Percentiles rank a stretch among this genome's conserved stretches.
Conservation (phyloP, 2,329 filamentous ascomycete genomes). For the Colletotrichum liaoningense region DNA sequence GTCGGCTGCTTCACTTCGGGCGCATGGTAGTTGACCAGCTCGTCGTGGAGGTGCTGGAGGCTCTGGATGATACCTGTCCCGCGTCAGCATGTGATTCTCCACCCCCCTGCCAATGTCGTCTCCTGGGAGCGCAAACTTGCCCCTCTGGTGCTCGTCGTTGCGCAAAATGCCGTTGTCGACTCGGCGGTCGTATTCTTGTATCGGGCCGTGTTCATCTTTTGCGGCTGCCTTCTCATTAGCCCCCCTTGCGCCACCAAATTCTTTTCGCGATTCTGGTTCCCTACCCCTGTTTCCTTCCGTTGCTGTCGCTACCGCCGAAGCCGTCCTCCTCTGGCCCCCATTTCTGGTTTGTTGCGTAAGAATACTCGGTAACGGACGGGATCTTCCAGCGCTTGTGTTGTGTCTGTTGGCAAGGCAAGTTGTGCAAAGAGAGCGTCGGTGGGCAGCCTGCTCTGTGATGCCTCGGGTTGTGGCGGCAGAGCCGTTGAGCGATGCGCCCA, state of each 20-base stretch:
- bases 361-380: not conserved
- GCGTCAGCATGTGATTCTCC: conserved; percentile 18
- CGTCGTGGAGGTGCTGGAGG: conserved; percentile 89
- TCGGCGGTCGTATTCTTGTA: conserved; percentile 88
- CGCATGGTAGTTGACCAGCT: conserved; percentile 79
- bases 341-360: not conserved
- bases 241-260: not conserved
- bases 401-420: conserved; percentile 7
- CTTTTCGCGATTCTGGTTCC: not conserved
- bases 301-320: conserved; percentile 32
- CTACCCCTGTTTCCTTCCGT: conserved; percentile 21
- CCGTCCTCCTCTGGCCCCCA: conserved; percentile 20
- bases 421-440: conserved; percentile 17
- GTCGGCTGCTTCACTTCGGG: conserved; percentile 82
- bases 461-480: conserved; percentile 3
- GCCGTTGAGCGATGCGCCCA: conserved; percentile 5
- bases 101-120: not conserved
- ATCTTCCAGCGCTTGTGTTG: not conserved
- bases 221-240: conserved; percentile 19
- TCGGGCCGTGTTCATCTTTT: conserved; percentile 69
- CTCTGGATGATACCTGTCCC: conserved; percentile 83
- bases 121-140: conserved; percentile 54
- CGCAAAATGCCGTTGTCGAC: conserved; percentile 79
- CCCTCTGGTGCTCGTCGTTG: conserved; percentile 92
- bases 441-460: conserved; percentile 4